These are phyloP conservation scores for Candida ulmi DNA, from an alignment of 805 yeast species.

Conservation along the genomic window DNA sequence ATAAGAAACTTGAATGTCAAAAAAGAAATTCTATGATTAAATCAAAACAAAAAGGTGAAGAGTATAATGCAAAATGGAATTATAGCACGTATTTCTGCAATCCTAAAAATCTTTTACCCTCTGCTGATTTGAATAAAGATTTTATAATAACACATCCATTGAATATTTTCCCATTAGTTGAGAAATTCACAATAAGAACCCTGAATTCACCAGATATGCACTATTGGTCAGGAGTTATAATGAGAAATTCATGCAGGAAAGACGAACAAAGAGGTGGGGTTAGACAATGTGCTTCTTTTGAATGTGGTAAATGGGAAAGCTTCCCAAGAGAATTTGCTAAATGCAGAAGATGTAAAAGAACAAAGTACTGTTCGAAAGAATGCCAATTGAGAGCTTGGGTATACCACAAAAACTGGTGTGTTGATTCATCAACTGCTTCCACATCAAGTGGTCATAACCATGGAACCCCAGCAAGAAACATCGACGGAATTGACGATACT, in stretches of 20 bases:
- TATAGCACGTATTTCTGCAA: conserved; percentile 34
- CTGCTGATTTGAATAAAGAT: conserved; percentile 30
- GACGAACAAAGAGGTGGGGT: conserved; percentile 85
- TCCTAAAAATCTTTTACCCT: conserved; percentile 7
- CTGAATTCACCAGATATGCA: conserved; percentile 72
- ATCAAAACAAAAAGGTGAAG: conserved; percentile 2
- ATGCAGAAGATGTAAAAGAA: conserved; percentile 88
- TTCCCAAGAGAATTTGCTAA: conserved; percentile 90
- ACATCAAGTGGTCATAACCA: not conserved
- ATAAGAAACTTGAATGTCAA: conserved; percentile 3
- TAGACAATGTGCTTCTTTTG: conserved; percentile 89
- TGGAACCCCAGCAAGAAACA: not conserved
- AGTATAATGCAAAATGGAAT: conserved; percentile 35
- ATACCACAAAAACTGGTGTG: conserved; percentile 92
- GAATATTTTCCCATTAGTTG: conserved; percentile 87
- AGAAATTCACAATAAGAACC: conserved; percentile 70
- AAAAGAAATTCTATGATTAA: conserved; percentile 6
- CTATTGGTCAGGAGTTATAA: conserved; percentile 97
- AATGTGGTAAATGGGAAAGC: conserved; percentile 92
- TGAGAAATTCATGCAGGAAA: conserved; percentile 91
- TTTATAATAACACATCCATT: conserved; percentile 42
- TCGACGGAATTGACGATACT: not conserved
- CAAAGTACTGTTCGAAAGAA: conserved; percentile 89
- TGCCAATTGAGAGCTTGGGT: conserved; percentile 93
- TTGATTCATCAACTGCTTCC: conserved; percentile 24